Conservation (phyloP, 1,284 basidiomycete species). For the Trametes hirsuta region DNA sequence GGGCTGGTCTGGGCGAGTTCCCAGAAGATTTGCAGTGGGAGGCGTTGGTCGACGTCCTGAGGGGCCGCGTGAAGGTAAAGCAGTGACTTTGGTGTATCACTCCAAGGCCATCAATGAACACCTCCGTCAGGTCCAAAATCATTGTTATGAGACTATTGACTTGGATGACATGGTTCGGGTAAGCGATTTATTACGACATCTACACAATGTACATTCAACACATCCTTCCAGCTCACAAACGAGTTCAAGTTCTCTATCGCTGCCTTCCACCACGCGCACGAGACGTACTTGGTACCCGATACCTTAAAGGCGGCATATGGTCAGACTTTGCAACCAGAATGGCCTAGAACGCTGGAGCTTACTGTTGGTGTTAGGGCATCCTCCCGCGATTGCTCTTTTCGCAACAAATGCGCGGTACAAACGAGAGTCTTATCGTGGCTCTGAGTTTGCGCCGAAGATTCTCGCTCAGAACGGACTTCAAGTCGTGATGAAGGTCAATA, state of each 20-base stretch:
- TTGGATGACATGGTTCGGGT: constrained; percentile 64
- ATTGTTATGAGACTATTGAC: constrained; percentile 55
- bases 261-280: constrained; percentile 87
- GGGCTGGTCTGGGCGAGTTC: constrained; percentile 62
- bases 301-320: constrained; percentile 73
- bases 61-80: constrained; percentile 73
- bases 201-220: background rate
- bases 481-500: constrained; percentile 75
- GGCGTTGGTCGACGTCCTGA: constrained; percentile 85
- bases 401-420: constrained; percentile 67
- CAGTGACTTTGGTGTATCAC: background rate
- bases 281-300: constrained; percentile 83
- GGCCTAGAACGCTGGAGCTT: constrained; percentile 47
- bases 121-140: constrained; percentile 64
- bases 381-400: constrained; percentile 82
- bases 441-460: constrained; percentile 84
- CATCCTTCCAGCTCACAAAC: constrained; percentile 55
- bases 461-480: constrained; percentile 76
- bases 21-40: constrained; percentile 86
- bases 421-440: constrained; percentile 83
- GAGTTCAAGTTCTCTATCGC: constrained; percentile 84
- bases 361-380: constrained; percentile 32
- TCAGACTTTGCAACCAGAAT: background rate
- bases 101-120: background rate
- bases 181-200: background rate